Evolutionary conservation across 129 eudicot genomes (phyloP).

Genomic region (Artemisia tridentata): DNA sequence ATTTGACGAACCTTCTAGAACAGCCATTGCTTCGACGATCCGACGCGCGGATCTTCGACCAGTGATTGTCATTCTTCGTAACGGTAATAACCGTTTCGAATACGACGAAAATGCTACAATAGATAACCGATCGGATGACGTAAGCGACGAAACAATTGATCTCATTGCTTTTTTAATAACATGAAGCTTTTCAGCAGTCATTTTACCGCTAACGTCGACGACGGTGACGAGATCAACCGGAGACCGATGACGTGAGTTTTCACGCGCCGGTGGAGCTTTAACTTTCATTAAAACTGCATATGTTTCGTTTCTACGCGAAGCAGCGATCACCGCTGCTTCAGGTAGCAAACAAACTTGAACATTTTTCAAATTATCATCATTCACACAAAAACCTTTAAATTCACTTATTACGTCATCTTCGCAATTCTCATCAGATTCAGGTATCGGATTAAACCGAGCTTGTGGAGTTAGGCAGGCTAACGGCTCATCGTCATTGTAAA

Average conservation of each 20-base stretch:
- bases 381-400: conserved; percentile 33
- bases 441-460: conserved; percentile 36
- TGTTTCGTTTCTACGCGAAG: conserved; percentile 53
- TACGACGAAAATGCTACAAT: conserved; percentile 77
- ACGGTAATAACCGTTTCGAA: conserved; percentile 71
- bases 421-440: conserved; percentile 45
- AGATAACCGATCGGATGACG: conserved; percentile 73
- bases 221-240: conserved; percentile 85
- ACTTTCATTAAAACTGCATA: conserved; percentile 54
- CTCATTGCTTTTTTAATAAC: conserved; percentile 60
- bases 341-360: conserved; percentile 47
- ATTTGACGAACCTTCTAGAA: conserved; percentile 43
- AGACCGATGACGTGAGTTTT: conserved; percentile 35
- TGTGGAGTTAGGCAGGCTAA: conserved; percentile 30
- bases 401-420: conserved; percentile 19
- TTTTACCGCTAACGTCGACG: conserved; percentile 55
- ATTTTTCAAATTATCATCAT: conserved; percentile 12
- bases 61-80: conserved; percentile 63
- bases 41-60: conserved; percentile 76
- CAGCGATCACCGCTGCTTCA: conserved; percentile 64
- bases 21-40: conserved; percentile 66
- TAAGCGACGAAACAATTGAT: conserved; percentile 53
- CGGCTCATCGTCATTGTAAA: conserved; percentile 56
- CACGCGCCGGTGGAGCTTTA: conserved; percentile 49
- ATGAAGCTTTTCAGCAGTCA: conserved; percentile 48